Conservation (phyloP, 2,329 filamentous ascomycete species). For the Phialocephala sp. region DNA sequence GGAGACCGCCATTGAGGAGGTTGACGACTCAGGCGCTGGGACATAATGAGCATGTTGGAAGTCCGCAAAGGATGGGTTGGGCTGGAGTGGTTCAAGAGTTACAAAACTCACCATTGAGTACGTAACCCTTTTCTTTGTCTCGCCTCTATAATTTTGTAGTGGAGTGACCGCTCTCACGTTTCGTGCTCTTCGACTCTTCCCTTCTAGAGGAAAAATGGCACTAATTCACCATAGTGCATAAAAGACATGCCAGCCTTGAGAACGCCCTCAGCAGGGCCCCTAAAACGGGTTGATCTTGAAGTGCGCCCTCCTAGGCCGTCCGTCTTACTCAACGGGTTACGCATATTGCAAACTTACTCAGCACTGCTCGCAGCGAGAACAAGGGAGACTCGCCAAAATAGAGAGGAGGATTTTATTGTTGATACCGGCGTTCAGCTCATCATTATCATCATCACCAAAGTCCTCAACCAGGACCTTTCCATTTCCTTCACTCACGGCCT, state of each 20-base stretch:
- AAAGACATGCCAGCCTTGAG: conserved; percentile 54
- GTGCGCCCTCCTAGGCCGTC: background rate
- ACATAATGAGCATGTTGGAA: conserved; percentile 54
- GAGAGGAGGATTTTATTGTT: conserved; percentile 1
- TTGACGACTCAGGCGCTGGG: conserved; percentile 60
- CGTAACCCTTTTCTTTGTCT: too few species aligned
- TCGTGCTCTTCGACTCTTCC: too few species aligned
- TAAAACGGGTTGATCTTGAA: background rate
- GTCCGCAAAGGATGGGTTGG: conserved; percentile 61
- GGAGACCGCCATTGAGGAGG: conserved; percentile 53
- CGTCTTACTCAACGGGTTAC: background rate
- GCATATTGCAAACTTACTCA: background rate
- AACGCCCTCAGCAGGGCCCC: background rate
- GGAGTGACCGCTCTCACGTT: too few species aligned
- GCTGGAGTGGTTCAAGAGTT: conserved; percentile 67
- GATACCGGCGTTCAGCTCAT: background rate
- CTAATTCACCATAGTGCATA: conserved; percentile 49
- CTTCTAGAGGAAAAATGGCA: too few species aligned
- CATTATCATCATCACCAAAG: background rate
- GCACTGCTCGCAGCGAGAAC: background rate
- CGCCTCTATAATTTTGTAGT: too few species aligned
- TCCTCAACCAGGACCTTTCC: background rate
- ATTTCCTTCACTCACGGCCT: background rate
- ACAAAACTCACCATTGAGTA: conserved; percentile 59
- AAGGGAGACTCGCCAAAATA: background rate